Evolutionary conservation across 129 eudicot genomes (phyloP).

Genomic region (Dittrichia graveolens): DNA sequence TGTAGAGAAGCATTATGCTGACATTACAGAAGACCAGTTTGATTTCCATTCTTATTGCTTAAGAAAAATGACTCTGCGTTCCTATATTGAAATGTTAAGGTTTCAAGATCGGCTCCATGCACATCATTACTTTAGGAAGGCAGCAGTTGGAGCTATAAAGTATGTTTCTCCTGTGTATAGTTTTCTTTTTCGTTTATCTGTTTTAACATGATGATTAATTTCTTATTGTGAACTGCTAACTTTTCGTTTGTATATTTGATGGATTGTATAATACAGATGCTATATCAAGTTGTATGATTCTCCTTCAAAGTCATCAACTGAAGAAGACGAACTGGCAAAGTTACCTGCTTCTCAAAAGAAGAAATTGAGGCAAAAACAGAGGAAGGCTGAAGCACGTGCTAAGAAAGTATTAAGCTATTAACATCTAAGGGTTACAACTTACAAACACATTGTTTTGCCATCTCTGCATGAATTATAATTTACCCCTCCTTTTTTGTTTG

Average conservation of each 20-base stretch:
- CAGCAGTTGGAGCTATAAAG: slow-evolving; percentile 94
- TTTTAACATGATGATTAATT: slow-evolving; percentile 2
- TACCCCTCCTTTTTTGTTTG: background rate
- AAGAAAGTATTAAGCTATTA: slow-evolving; percentile 65
- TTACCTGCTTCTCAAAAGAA: slow-evolving; percentile 88
- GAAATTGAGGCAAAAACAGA: slow-evolving; percentile 93
- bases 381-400: slow-evolving; percentile 94
- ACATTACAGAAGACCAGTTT: slow-evolving; percentile 94
- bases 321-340: slow-evolving; percentile 86
- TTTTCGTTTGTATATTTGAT: slow-evolving; percentile 6
- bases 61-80: slow-evolving; percentile 96
- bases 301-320: slow-evolving; percentile 77
- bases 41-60: slow-evolving; percentile 98
- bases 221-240: background rate
- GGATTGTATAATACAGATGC: slow-evolving; percentile 60
- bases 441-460: slow-evolving; percentile 2
- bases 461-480: slow-evolving; percentile 6
- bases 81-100: slow-evolving; percentile 90
- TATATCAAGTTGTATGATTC: slow-evolving; percentile 85
- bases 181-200: background rate
- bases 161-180: slow-evolving; percentile 18
- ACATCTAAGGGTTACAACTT: background rate
- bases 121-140: slow-evolving; percentile 78
- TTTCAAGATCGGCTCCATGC: slow-evolving; percentile 96
- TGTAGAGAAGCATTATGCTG: slow-evolving; percentile 98